Evolutionary conservation across 345 rosid genomes (phyloP).

Genomic region (Camelina sativa): DNA sequence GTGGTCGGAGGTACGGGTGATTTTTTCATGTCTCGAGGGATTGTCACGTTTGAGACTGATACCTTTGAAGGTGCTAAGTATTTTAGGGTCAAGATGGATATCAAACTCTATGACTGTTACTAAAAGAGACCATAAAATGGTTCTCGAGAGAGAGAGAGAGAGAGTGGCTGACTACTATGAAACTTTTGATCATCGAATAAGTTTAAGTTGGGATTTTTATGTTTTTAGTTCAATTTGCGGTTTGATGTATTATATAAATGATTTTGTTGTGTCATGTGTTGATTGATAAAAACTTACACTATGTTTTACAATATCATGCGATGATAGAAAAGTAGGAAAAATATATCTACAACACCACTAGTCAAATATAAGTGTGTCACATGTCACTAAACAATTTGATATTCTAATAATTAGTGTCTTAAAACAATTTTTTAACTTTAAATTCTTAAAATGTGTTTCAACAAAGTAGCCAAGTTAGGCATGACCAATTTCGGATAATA

Average conservation of each 20-base stretch:
- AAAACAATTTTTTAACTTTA: neutral
- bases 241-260: neutral
- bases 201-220: constrained; percentile 18
- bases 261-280: neutral
- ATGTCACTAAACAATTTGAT: neutral
- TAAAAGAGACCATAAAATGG: neutral
- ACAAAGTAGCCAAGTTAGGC: too few species aligned
- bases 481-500: too few species aligned
- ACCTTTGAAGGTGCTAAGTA: constrained; percentile 62
- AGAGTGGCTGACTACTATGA: neutral
- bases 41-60: constrained; percentile 65
- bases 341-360: neutral
- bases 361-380: neutral
- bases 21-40: constrained; percentile 78
- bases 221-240: neutral
- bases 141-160: neutral
- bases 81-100: constrained; percentile 52
- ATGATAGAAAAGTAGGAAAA: neutral
- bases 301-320: neutral
- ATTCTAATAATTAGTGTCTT: neutral
- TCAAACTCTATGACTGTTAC: constrained; percentile 47
- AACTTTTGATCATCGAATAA: constrained; percentile 11
- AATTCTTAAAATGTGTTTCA: neutral
- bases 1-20: constrained; percentile 81
- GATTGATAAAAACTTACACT: neutral